Evolutionary conservation across 1,284 basidiomycete species (phyloP), one percentile per base, ranked within the genome.

Genomic region (Stygiomarasmius scandens): DNA sequence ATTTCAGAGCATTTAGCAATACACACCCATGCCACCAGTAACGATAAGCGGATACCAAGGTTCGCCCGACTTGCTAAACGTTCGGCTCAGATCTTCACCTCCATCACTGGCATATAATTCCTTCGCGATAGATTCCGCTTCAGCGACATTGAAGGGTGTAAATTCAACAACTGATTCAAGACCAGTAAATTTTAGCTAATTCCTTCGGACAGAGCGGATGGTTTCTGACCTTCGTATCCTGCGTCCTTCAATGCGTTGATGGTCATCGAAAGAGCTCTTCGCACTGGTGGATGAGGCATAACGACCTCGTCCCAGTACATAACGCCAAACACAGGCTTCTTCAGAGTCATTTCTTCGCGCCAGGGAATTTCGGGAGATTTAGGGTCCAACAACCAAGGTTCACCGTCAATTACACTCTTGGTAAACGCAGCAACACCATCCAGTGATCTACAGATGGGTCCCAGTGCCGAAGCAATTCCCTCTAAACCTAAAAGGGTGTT

Each of bases 381-480:
- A 0, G 86, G 86, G 62, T 89, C 87, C 55, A 69, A 72, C 10
- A 75, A 64, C 87, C 87, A 89, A 0, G 84, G 85, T 61, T 81
- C 71, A 14, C 69, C 63, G 43, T 72, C 71, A 20, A 81, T 64
- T 6, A 86, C 74, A 1, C 76, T 75, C 63, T 83, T 77, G 62
- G 79, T 77, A 71, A 87, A 87, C 6, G 76, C 64, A 63, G 81
- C 80, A 46, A 88, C 65, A 6, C 79, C 82, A 16, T 68, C 74
- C 23, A 89, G 58, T 12, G 76, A 77, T 16, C 69, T 69, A 2
- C 81, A 75, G 59, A 90, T 74, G 2, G 88, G 87, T 0, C 87
- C 88, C 2, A 86, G 74, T 49, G 87, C 84, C 10, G 84, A 85
- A 2, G 75, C 71, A 34, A 89, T 67, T 8, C 82, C 79, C 61